These are phyloP conservation scores for Telfairia occidentalis DNA, from an alignment of 331 rosid species.

Conservation along the genomic window DNA sequence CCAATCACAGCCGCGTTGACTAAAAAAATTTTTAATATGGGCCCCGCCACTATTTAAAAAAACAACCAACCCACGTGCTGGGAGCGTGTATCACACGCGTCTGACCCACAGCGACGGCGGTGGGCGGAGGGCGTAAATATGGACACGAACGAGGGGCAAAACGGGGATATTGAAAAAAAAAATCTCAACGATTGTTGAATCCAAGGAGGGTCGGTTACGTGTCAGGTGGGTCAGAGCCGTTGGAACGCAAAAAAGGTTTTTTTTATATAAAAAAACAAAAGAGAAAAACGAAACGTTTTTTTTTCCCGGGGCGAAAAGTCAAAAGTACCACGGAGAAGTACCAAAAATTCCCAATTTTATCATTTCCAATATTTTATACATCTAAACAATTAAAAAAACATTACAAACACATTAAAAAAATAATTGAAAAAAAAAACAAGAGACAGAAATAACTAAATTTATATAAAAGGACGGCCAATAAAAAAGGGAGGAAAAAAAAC, in stretches of 20 bases:
- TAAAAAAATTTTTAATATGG: background rate
- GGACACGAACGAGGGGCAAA: background rate
- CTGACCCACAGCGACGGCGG: background rate
- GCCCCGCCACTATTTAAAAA: background rate
- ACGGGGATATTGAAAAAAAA: background rate
- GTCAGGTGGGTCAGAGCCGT: background rate
- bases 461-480: background rate
- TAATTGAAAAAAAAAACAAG: background rate
- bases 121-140: background rate
- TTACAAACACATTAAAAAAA: background rate
- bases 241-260: background rate
- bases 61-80: background rate
- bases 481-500: background rate
- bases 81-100: background rate
- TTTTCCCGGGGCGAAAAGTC: background rate
- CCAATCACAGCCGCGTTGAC: slow-evolving; percentile 8
- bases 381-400: background rate
- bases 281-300: background rate
- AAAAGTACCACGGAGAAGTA: slow-evolving; percentile 20
- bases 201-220: background rate
- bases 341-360: slow-evolving; percentile 2
- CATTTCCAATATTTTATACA: background rate
- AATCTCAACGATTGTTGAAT: background rate
- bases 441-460: background rate
- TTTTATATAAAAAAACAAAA: background rate